phyloP scores from a whole-genome alignment of 805 yeast genomes.

The Ogataea nitratoaversa region DNA sequence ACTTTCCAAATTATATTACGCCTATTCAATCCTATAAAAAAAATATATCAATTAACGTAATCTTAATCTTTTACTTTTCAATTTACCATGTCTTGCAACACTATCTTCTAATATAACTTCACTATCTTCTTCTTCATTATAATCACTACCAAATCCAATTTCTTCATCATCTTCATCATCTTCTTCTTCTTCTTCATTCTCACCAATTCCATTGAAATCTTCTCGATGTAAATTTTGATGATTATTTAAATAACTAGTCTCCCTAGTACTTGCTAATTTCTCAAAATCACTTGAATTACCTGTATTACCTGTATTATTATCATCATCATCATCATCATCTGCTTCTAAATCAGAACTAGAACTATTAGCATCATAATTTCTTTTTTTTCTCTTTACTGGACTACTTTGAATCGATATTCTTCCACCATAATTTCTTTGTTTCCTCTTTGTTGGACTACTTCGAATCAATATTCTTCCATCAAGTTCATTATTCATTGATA shows the following conservation, averaged over 20 bases:
- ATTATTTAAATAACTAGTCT: no score
- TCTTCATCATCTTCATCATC: background rate
- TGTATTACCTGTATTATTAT: no score
- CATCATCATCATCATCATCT: background rate
- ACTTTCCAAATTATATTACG: background rate
- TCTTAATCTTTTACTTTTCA: conserved; percentile 5
- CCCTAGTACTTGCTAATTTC: no score
- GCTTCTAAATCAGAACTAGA: background rate
- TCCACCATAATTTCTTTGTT: no score
- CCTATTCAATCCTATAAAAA: background rate
- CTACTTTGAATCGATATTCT: no score
- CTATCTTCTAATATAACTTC: conserved; percentile 14
- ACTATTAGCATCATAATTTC: no score
- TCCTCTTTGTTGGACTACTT: no score
- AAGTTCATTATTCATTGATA: no score
- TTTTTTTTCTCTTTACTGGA: no score
- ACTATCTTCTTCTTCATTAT: conserved; percentile 12
- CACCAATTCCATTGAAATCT: background rate
- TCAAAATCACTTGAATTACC: no score
- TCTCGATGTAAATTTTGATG: no score
- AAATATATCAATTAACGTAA: conserved; percentile 2
- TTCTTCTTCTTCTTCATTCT: conserved; percentile 2
- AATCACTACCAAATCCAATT: conserved; percentile 4
- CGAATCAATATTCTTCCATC: no score
- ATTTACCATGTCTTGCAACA: conserved; percentile 5